Conservation (phyloP, 495 filamentous ascomycete genomes). For the Cudoniella acicularis region DNA sequence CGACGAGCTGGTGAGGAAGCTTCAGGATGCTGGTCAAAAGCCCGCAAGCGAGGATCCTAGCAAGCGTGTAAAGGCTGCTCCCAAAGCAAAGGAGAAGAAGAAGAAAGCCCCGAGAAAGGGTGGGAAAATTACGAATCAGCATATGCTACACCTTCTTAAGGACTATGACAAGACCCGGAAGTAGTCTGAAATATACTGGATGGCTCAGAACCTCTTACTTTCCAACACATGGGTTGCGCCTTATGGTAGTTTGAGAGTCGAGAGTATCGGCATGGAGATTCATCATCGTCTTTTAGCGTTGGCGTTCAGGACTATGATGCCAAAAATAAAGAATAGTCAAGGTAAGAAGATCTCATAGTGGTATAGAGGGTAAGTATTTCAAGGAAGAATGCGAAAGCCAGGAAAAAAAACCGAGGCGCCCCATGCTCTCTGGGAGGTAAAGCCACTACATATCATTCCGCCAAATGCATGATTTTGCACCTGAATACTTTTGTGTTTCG, state of each 20-base stretch:
- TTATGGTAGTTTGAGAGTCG: no score
- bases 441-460: no score
- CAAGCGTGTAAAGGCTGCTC: constrained; percentile 53
- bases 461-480: no score
- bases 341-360: no score
- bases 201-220: not conserved
- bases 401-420: no score
- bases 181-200: not conserved
- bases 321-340: not conserved
- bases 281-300: constrained; percentile 4
- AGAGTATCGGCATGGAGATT: no score
- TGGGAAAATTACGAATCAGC: constrained; percentile 86
- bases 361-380: no score
- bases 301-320: not conserved
- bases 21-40: constrained; percentile 69
- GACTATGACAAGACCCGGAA: constrained; percentile 50
- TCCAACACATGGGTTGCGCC: no score
- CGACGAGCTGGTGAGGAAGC: constrained; percentile 70
- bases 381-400: no score
- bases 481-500: no score
- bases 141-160: constrained; percentile 84
- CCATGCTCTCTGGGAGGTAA: no score
- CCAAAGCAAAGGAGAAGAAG: constrained; percentile 67
- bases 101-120: constrained; percentile 59
- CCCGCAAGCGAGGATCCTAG: constrained; percentile 72